A percentile compares a stretch with the other conserved stretches of the same genome.
These are phyloP conservation scores for Aureobasidium lini DNA, from an alignment of 2,329 filamentous ascomycete species.

Conservation along the genomic window DNA sequence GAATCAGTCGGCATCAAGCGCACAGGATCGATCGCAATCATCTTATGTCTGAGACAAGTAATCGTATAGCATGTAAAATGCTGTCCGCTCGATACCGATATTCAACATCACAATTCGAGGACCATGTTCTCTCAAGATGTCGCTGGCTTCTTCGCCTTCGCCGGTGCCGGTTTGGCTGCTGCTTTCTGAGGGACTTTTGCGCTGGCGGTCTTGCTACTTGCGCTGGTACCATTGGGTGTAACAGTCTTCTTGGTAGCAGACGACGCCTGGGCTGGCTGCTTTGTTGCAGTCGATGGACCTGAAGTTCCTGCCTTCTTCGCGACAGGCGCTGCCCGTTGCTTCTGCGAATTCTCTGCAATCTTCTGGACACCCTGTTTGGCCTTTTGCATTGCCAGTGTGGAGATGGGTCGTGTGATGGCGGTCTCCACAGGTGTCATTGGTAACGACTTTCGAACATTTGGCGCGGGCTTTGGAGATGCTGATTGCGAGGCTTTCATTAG, in stretches of 20 bases:
- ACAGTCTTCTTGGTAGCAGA: not conserved
- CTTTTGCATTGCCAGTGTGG: conserved; percentile 27
- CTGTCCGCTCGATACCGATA: not conserved
- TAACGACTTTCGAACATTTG: conserved; percentile 22
- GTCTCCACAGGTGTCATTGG: conserved; percentile 28
- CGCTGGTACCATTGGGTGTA: not conserved
- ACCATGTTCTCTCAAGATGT: not conserved
- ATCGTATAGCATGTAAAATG: not conserved
- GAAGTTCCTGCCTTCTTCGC: not conserved
- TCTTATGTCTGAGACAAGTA: not conserved
- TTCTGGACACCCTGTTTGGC: conserved; percentile 22
- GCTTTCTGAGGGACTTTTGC: not conserved
- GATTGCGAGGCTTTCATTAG: conserved; percentile 19
- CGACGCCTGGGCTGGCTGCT: not conserved
- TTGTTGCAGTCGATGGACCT: conserved; percentile 1
- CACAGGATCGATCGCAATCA: too few relatives aligned
- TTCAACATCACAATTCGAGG: not conserved
- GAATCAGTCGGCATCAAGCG: too few relatives aligned
- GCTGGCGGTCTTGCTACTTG: not conserved
- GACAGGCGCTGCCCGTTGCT: conserved; percentile 16
- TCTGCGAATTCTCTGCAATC: conserved; percentile 17
- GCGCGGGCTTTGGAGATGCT: conserved; percentile 13
- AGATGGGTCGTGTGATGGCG: conserved; percentile 28
- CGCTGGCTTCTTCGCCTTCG: not conserved
- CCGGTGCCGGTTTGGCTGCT: not conserved